Base-by-base conservation (phyloP, 148 eudicot genomes). In the Pouteria glomerata region DNA sequence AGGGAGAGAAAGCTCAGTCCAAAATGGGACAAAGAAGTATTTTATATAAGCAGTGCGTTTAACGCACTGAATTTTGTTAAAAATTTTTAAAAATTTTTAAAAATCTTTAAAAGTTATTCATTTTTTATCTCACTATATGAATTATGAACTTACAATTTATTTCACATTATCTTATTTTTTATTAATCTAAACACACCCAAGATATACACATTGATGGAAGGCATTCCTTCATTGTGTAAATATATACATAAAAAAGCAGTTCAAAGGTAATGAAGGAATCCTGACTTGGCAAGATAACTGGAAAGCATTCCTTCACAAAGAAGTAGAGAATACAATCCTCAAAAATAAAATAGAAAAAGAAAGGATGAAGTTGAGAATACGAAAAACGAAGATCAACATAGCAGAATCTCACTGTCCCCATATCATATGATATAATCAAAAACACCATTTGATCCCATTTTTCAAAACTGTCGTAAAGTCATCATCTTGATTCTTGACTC, bases 381-480 rank as follows among this genome's bases (percentile, higher is more conserved):
- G 8, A 60, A n/a, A 8, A 8, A 8, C 10, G 10, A 58, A 4
- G 66, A 65, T 44, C 33, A 56, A 18, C 10, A 39, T 24, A 30
- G 34, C 41, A 45, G 70, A 42, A 29, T 35, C 55, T 55, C 44
- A 29, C 39, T 29, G 3, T 24, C n/a, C 27, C 24, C 65, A 31
- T 72, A 24, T 73, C 21, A 1, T 5, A 47, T 37, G 50, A 63
- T 8, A 73, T 55, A 37, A 12, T 63, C 45, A 63, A 35, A 44
- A 74, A 45, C 50, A 65, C 4, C 55, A 23, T 65, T 16, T 66
- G 70, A 66, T 27, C 29, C 70, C 41, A 47, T 19, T 51, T 68
- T 51, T 62, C 16, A 14, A 30, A 67, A 66, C 11, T 16, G 21
- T 67, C 42, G 42, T 51, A 44, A 24, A 33, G 19, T n/a, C n/a